Base-by-base conservation (phyloP, 1,284 basidiomycete genomes). In the Cerrena zonata region DNA sequence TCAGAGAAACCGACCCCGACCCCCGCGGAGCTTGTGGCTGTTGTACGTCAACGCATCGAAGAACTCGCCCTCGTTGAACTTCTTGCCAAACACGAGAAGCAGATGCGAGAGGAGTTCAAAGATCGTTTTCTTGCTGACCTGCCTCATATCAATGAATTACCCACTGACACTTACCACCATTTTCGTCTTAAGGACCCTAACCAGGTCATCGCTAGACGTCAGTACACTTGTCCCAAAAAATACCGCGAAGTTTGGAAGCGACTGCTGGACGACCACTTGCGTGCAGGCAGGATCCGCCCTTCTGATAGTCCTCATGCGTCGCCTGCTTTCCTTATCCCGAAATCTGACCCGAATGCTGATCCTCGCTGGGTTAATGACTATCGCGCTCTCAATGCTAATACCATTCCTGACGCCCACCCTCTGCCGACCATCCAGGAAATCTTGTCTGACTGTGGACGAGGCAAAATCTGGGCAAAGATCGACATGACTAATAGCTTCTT, bases 401-500 rank as follows among this genome's bases (percentile, higher is more conserved):
- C 69, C 0, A 50, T 71, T 0, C 61, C 58, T 0, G 69, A 74
- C 45, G 56, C 57, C 2, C 63, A 63, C 27, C 71, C 71, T 0
- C 54, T 76, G 1, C 74, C 69, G 0, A 58, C 62, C 0, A 64
- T 76, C 2, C 56, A 38, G 65, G n/a, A n/a, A n/a, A n/a, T n/a
- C n/a, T n/a, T n/a, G n/a, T n/a, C n/a, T n/a, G n/a, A n/a, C n/a
- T n/a, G 65, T 40, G 64, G 56, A 0, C 63, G 62, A 41, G 69
- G 66, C 0, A 64, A 61, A 39, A 58, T 69, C 13, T 73, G 61
- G 59, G 63, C 48, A 1, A 70, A 65, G 26, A 56, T 75, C 0
- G 70, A 75, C 50, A 70, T 75, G 65, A 75, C 71, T 0, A 69
- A 74, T 48, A 58, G 62, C 0, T 75, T 74, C 53, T 74, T 71